Conservation (phyloP, 2,329 filamentous ascomycete genomes). For the Cadophora sp. region DNA sequence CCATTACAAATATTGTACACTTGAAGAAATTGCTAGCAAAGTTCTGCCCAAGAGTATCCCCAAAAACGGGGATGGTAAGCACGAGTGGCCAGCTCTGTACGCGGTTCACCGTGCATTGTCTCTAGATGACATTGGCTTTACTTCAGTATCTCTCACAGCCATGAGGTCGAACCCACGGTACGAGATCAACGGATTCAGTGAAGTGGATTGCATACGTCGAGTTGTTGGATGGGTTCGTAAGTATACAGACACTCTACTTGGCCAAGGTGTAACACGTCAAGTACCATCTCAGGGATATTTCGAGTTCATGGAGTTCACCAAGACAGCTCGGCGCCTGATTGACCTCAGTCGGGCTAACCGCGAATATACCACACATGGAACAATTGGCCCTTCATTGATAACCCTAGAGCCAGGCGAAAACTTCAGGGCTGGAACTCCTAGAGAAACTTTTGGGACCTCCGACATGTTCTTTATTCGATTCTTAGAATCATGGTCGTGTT, state of each 20-base stretch:
- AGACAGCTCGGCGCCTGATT: constrained; percentile 57
- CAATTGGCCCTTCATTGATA: constrained; percentile 49
- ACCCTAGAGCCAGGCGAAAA: constrained; percentile 25
- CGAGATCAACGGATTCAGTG: constrained; percentile 63
- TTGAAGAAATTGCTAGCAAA: constrained; percentile 53
- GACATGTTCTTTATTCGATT: constrained; percentile 59
- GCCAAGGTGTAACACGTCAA: not conserved
- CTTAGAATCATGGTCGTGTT: constrained; percentile 71
- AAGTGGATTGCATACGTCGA: constrained; percentile 58
- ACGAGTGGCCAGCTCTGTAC: constrained; percentile 62
- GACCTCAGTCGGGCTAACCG: constrained; percentile 58
- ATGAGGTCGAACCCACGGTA: constrained; percentile 64
- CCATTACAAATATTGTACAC: constrained; percentile 50
- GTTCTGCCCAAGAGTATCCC: constrained; percentile 45
- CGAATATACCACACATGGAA: constrained; percentile 58
- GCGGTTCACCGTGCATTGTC: constrained; percentile 72
- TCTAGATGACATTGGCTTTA: constrained; percentile 67
- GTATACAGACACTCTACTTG: constrained; percentile 49
- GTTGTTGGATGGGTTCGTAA: constrained; percentile 61
- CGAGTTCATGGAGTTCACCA: constrained; percentile 51
- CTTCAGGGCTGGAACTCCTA: constrained; percentile 18
- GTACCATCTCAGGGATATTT: not conserved
- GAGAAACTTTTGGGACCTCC: constrained; percentile 25
- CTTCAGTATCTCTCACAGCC: constrained; percentile 51
- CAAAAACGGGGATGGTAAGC: constrained; percentile 44